Base-by-base conservation (phyloP, 352 stramenopile genomes). In the Phytophthora rubi region DNA sequence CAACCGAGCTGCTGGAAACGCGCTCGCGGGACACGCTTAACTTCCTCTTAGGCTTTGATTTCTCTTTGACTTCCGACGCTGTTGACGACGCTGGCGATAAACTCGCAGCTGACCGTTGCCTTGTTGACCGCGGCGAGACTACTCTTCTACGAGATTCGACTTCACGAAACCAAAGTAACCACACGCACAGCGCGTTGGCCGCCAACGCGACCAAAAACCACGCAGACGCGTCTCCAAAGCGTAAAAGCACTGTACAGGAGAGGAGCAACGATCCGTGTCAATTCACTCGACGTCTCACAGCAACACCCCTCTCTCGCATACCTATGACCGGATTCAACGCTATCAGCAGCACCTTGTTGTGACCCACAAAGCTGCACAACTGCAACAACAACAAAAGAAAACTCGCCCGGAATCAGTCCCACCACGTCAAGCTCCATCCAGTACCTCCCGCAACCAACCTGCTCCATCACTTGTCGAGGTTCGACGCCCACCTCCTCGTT, bases 301-400 rank as follows among this genome's bases (percentile, higher is more conserved):
- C 44, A 49, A 10, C 44, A 23, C n/a, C 15, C 6, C 16, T 26
- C 7, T 49, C 44, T 7, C 13, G 6, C 18, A 42, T 58, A 89
- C 81, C 72, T 49, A 86, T 76, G 21, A 71, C 53, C 16, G 80
- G 80, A 28, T 88, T 88, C 23, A 87, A 39, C 4, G 73, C 35
- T n/a, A 85, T 56, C 8, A 89, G 39, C n/a, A 76, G n/a, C 4
- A 28, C 61, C 12, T 70, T 85, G 7, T 69, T 79, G 23, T 71
- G 51, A 35, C 58, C 53, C n/a, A 67, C 35, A 12, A 75, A 35
- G 9, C 12, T 35, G 5, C 56, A 68, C 56, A 75, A 35, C 75
- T 80, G 23, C 1, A 16, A 70, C 15, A 54, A 35, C 18, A 21
- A 6, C 45, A 15, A 26, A 26, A 26, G 23, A 26, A 26, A 26